Evolutionary conservation across 2,329 filamentous ascomycete genomes (phyloP), one percentile per base, ranked within the genome.

Genomic region (Penicillium sp.): DNA sequence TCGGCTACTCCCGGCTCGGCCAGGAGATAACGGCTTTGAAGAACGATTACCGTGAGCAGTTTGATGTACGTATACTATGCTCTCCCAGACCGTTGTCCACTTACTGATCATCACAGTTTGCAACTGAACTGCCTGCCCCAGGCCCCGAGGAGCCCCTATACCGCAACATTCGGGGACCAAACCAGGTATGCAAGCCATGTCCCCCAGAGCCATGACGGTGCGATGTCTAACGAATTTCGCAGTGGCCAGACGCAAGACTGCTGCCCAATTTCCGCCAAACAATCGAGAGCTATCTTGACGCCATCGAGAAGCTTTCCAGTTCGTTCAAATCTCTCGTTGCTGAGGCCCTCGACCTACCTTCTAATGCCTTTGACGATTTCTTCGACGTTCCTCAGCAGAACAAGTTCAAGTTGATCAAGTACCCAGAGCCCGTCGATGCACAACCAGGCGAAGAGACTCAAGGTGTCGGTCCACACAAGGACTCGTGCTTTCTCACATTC

Each of bases 401-500:
- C 45, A 76, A 75, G 50, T 43, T 76, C 38, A 76, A 76, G 57
- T 56, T 76, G 34, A 73, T 81, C 56, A 79, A 80, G 61, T 83
- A 83, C 56, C 81, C 79, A 7, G 68, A 69, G 20, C 74, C 75
- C 34, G 49, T 69, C 4, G 55, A 61, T 14, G 50, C 62, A 38
- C 31, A 5, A 5, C 11, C 38, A 1, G 57, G 58, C 15, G 66
- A 69, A 31, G 71, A 62, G 15, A 60, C 61, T 2, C 75, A 79
- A 55, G 78, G 78, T 4, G 76, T 75, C 6, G 74, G 74, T 10
- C 75, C 81, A 0, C 81, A 83, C 58, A 83, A 81, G 7, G 81
- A 83, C 60, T 79, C 80, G 34, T 76, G 81, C 49, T 80, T 79
- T 57, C 79, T 83, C 58, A 83, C 81, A 0, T 80, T 82, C 55